Base-by-base conservation (phyloP, 768 basidiomycete species). In the Multifurca ochricompacta region DNA sequence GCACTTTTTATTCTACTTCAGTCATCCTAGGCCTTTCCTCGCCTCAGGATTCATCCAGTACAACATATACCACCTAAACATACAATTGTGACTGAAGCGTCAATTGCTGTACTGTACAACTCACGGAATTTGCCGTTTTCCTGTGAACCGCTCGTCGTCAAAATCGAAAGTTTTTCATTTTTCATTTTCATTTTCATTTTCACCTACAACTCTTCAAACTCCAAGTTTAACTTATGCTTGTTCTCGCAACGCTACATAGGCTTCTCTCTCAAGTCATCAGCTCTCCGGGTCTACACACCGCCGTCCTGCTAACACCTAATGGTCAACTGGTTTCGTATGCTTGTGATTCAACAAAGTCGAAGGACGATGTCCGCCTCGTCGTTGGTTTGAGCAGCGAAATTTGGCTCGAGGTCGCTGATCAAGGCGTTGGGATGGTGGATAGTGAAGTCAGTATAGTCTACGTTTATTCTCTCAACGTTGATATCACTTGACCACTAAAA, bases 281-380 rank as follows among this genome's bases (percentile, higher is more conserved):
- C 3, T 75, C 77, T 6, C 80, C 82, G 0, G 67, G 72, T 28
- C 67, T 89, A 54, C 88, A 90, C 64, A 87, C 85, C 0, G 85
- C 81, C 2, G 74, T 82, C 37, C 72, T 90, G 28, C 71, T 88
- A 54, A 87, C 85, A 13, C 80, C 85, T 5, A 71, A 82, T n/a
- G 88, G 88, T 13, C 81, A 87, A 59, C 71, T 90, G 25, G 76
- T 90, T 19, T 85, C 83, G 1, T 81, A 74, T 62, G 82, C 82
- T 5, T 76, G 77, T 39, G 71, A 77, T 25, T 74, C 75, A n/a
- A 63, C 68, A 25, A 71, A 78, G 48, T 67, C 80, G 25, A 90
- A 88, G 69, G 87, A 90, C 62, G 81, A 85, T 48, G 76, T 89
- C 42, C 78, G 84, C 49, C 78, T 89, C 39, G 71, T 84, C 25